Base-by-base conservation (phyloP, 1,139 yeast species). In the Kodamaea ohmeri region DNA sequence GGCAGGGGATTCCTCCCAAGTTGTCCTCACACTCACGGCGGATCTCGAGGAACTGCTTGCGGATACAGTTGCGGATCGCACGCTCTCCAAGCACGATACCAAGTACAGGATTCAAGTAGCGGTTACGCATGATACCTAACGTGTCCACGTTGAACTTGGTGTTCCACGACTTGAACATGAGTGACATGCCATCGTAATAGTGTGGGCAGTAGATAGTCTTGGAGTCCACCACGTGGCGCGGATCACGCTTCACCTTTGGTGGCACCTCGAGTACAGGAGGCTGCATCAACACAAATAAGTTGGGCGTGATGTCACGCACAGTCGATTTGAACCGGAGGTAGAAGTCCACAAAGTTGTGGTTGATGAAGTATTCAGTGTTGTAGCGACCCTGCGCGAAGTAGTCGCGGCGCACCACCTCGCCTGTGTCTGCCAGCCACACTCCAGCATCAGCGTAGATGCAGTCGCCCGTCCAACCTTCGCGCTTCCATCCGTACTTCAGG, bases 171-270 rank as follows among this genome's bases (percentile, higher is more conserved):
- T 88, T 88, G 58, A 86, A 83, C 92, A 90, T 82, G 20, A 92
- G 63, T 1, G 97, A 85, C 77, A 90, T 74, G 0, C 97, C 97
- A 58, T 90, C 97, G 53, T 90, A 90, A 55, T 82, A 90, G 60
- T 90, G 97, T 1, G 95, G 94, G 22, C 95, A 79, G 50, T 81
- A 83, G 0, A 85, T 79, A 0, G 90, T 82, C 42, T 73, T 76
- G 1, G 66, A 57, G 51, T 87, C 95, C 15, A 87, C 60, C 29
- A 80, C 59, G 3, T 67, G 51, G 7, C 71, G 54, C 1, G 61
- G 60, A 15, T 84, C 73, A 6, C 71, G 70, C 44, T 70, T 72
- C 40, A 88, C 60, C 7, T 61, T 58, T 0, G 97, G 97, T 0
- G 97, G 96, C 3, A 76, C 56, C 46, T 84, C 86, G 46, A 90